These are phyloP conservation scores for Brassica rapa DNA, from an alignment of 345 rosid species.

Conservation along the genomic window DNA sequence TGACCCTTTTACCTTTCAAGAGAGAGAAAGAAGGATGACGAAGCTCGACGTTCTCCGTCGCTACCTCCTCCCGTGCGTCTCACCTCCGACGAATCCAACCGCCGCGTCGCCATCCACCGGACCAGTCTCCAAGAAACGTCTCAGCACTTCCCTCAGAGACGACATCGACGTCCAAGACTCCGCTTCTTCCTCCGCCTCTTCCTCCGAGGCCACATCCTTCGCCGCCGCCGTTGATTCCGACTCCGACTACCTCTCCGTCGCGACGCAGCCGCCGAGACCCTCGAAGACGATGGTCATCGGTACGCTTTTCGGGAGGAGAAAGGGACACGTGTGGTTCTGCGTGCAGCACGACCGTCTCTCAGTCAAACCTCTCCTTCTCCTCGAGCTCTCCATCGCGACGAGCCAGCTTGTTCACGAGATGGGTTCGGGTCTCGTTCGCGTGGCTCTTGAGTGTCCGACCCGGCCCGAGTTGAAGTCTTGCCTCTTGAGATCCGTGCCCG, in stretches of 20 bases:
- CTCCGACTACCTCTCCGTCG: constrained; percentile 27
- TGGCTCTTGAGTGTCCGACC: constrained; percentile 69
- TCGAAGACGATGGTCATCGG: constrained; percentile 86
- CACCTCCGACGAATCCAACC: constrained; percentile 45
- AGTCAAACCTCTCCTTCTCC: constrained; percentile 63
- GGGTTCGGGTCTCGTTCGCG: constrained; percentile 67
- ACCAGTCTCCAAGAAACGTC: constrained; percentile 56
- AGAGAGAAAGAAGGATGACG: constrained; percentile 43
- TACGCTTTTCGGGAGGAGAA: constrained; percentile 74
- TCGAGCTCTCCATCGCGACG: constrained; percentile 74
- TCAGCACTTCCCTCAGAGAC: constrained; percentile 73
- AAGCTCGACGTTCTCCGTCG: constrained; percentile 76
- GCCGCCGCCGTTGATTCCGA: neutral
- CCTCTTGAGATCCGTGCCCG: constrained; percentile 63
- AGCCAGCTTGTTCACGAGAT: constrained; percentile 69
- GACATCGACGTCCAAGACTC: constrained; percentile 48
- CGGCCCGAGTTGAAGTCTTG: constrained; percentile 53
- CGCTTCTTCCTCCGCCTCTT: constrained; percentile 40
- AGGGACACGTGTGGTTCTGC: constrained; percentile 90
- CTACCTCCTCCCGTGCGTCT: constrained; percentile 66
- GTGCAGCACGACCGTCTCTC: constrained; percentile 81
- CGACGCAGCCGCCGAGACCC: constrained; percentile 48
- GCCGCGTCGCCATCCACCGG: constrained; percentile 29
- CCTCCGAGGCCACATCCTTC: constrained; percentile 29
- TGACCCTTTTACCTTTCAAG: neutral